Evolutionary conservation across 768 basidiomycete species (phyloP), one percentile per base, ranked within the genome.

Genomic region (Pluteus cervinus): DNA sequence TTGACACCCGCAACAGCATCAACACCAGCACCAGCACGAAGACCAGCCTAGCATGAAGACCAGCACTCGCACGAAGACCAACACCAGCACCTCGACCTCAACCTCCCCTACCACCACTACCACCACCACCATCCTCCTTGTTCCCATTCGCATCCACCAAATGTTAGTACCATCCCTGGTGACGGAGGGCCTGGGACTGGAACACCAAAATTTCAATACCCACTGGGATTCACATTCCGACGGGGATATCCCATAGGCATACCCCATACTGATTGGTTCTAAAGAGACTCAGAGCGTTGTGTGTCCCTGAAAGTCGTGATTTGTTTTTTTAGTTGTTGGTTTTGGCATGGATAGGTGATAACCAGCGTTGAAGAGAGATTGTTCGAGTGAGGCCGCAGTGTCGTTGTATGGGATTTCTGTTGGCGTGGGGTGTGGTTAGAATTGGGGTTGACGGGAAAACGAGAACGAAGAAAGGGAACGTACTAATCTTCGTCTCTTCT

Each of bases 401-500:
- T 82, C 55, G 52, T 90, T 90, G 49, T 75, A 75, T 0, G 86
- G 87, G 17, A 89, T 55, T 57, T 76, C 86, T 88, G 50, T 18
- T 3, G 12, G 5, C 32, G 22, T n/a, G 11, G 25, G 41, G 42
- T 22, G n/a, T n/a, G n/a, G n/a, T n/a, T n/a, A n/a, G n/a, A n/a
- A n/a, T n/a, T n/a, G n/a, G n/a, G n/a, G n/a, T n/a, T n/a, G n/a
- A n/a, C n/a, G n/a, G n/a, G n/a, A n/a, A n/a, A n/a, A n/a, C n/a
- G n/a, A 29, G 20, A 26, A 41, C 83, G 50, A n/a, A n/a, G n/a
- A n/a, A n/a, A n/a, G n/a, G n/a, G n/a, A n/a, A 41, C 83, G 50
- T 52, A 88, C 86, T 82, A 51, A 88, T 84, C 59, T 77, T 79
- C 74, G 88, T 80, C 32, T 87, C 84, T 36, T 85, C 81, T 24